These are phyloP conservation scores for Gentiana macrophylla DNA, from an alignment of 257 asterid species.

Conservation along the genomic window DNA sequence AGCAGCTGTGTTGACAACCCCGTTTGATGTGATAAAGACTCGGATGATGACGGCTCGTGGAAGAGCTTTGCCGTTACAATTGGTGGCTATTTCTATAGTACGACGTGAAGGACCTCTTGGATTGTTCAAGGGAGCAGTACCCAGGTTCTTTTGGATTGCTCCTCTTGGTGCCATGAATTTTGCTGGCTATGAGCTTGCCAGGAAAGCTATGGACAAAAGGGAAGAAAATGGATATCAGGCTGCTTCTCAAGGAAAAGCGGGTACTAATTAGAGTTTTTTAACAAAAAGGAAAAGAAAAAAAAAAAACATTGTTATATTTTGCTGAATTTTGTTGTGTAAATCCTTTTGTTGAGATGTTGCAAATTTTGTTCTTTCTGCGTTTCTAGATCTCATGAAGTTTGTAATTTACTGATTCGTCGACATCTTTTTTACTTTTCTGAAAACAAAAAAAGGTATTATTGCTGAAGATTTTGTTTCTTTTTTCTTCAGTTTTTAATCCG, in stretches of 20 bases:
- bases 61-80: constrained; percentile 30
- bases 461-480: no score
- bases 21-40: constrained; percentile 78
- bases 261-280: background rate
- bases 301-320: background rate
- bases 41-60: constrained; percentile 66
- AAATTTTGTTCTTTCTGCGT: constrained; percentile 17
- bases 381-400: constrained; percentile 1
- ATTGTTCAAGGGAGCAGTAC: constrained; percentile 72
- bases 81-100: constrained; percentile 43
- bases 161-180: constrained; percentile 86
- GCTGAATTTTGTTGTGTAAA: constrained; percentile 2
- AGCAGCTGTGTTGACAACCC: constrained; percentile 66
- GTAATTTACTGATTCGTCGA: constrained; percentile 15
- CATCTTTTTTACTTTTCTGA: constrained; percentile 1
- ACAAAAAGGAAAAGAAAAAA: no score
- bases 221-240: constrained; percentile 33
- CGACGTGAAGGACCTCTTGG: constrained; percentile 60
- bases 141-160: constrained; percentile 83
- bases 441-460: no score
- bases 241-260: constrained; percentile 10
- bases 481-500: no score
- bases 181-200: constrained; percentile 73
- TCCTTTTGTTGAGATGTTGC: constrained; percentile 7
- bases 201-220: constrained; percentile 58